Conservation (phyloP, 208 protist species). For the Leishmania tarentolae region DNA sequence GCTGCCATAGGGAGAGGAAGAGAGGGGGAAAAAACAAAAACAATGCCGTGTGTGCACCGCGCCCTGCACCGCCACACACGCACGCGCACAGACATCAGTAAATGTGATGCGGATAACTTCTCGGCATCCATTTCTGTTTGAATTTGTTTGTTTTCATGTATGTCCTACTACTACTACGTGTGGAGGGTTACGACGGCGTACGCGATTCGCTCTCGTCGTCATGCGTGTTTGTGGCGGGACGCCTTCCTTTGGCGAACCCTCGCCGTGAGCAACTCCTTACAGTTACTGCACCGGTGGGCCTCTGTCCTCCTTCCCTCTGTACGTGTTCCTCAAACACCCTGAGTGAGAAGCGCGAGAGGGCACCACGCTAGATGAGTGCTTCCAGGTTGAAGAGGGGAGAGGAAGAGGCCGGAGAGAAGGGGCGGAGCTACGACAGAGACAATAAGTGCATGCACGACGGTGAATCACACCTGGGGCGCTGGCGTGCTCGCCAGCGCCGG, state of each 20-base stretch:
- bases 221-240: background rate
- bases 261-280: background rate
- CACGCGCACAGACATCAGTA: background rate
- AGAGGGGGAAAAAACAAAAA: background rate
- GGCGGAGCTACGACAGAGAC: background rate
- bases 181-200: background rate
- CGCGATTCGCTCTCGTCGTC: background rate
- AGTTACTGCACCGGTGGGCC: background rate
- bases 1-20: background rate
- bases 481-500: background rate
- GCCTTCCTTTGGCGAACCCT: background rate
- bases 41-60: background rate
- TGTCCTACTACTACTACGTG: slow-evolving; percentile 7
- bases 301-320: background rate
- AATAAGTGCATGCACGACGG: background rate
- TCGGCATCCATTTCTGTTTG: background rate
- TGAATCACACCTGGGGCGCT: background rate
- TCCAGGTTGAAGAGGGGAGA: background rate
- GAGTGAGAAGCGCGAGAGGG: background rate
- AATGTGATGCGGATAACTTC: background rate
- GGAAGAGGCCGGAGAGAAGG: background rate
- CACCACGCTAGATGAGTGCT: too few species aligned
- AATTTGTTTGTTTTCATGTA: background rate
- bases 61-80: background rate
- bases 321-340: background rate